phyloP scores from a whole-genome alignment of 768 basidiomycete genomes.

The Lentinula sp. region DNA sequence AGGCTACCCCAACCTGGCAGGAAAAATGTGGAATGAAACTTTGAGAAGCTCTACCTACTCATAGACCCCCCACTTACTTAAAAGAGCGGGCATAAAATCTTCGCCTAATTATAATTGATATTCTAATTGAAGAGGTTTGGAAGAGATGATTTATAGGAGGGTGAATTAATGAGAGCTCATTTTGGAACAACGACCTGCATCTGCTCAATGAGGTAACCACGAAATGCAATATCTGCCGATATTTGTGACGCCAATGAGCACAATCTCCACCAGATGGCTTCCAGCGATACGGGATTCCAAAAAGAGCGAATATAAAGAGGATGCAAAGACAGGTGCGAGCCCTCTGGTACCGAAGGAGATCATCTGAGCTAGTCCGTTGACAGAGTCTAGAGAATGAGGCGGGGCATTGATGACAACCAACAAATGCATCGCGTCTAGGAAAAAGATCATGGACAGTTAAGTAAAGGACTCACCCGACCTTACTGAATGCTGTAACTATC shows the following conservation, averaged over 20 bases:
- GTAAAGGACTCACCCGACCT: conserved; percentile 3
- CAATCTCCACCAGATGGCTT: conserved; percentile 34
- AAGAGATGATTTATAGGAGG: too few species aligned
- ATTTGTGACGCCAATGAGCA: conserved; percentile 9
- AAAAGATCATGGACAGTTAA: not conserved
- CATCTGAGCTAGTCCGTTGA: conserved; percentile 53
- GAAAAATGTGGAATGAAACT: too few species aligned
- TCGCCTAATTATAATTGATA: too few species aligned
- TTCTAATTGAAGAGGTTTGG: too few species aligned
- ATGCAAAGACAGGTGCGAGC: conserved; percentile 46
- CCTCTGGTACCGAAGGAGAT: conserved; percentile 40
- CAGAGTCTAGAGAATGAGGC: conserved; percentile 38
- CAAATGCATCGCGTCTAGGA: conserved; percentile 42
- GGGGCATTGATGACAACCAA: conserved; percentile 37
- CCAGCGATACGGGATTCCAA: conserved; percentile 35
- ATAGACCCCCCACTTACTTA: too few species aligned
- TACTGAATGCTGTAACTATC: conserved; percentile 30
- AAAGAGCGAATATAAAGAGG: conserved; percentile 53
- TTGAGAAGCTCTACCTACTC: too few species aligned
- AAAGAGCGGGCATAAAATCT: too few species aligned
- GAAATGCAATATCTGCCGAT: not conserved
- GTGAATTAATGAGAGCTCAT: too few species aligned
- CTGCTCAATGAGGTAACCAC: not conserved
- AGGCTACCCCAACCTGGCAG: too few species aligned
- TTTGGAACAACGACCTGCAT: not conserved